phyloP scores from a whole-genome alignment of 2,329 filamentous ascomycete genomes.

The Davidsoniella virescens region DNA sequence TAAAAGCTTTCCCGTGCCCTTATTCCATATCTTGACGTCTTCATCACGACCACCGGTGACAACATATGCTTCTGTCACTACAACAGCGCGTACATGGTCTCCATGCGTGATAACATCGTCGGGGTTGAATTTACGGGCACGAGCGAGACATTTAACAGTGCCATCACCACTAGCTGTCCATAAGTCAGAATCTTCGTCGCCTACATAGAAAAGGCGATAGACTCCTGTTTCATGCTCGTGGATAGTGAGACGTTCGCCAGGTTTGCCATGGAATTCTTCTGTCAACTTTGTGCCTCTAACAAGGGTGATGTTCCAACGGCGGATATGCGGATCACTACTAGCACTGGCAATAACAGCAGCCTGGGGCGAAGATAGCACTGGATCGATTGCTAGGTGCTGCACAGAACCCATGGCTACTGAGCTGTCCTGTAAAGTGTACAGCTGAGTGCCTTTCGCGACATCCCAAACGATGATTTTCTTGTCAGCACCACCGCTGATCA shows the following conservation, averaged over 20 bases:
- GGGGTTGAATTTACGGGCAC: slow-evolving; percentile 49
- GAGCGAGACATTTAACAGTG: slow-evolving; percentile 62
- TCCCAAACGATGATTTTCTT: slow-evolving; percentile 78
- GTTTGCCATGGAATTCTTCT: slow-evolving; percentile 27
- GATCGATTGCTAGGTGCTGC: slow-evolving; percentile 64
- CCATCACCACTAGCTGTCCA: slow-evolving; percentile 93
- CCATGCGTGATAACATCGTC: slow-evolving; percentile 66
- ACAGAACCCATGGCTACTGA: slow-evolving; percentile 56
- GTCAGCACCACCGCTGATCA: slow-evolving; percentile 64
- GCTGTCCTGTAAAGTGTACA: slow-evolving; percentile 67
- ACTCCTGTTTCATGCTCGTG: slow-evolving; percentile 81
- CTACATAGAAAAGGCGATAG: slow-evolving; percentile 62
- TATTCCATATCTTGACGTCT: slow-evolving; percentile 80
- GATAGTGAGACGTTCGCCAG: slow-evolving; percentile 35
- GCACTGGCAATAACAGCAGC: slow-evolving; percentile 55
- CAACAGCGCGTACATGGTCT: slow-evolving; percentile 76
- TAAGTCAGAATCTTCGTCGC: slow-evolving; percentile 49
- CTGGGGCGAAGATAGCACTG: slow-evolving; percentile 34
- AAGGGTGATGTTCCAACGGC: slow-evolving; percentile 52
- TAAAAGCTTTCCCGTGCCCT: slow-evolving; percentile 52
- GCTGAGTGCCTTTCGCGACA: slow-evolving; percentile 43
- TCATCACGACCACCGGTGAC: slow-evolving; percentile 84
- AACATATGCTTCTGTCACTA: slow-evolving; percentile 59
- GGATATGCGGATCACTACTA: slow-evolving; percentile 64
- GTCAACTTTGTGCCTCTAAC: slow-evolving; percentile 37